Conservation (phyloP, 2,329 filamentous ascomycete genomes). For the Aureobasidium sp. region DNA sequence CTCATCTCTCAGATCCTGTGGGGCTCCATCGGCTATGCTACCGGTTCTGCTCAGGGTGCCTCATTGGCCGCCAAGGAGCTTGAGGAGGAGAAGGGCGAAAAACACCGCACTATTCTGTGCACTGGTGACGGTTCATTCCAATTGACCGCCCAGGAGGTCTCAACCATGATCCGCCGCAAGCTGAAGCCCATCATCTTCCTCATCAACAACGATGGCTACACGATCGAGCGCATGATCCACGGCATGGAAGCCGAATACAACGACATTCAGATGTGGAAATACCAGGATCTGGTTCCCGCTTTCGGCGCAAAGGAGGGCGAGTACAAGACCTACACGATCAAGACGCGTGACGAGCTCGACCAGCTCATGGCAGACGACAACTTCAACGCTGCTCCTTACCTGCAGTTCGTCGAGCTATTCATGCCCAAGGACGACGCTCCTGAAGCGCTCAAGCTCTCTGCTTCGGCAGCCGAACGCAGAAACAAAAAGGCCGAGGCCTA, state of each 20-base stretch:
- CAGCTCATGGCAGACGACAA: constrained; percentile 14
- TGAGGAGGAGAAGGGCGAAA: constrained; percentile 21
- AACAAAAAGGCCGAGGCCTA: constrained; percentile 3
- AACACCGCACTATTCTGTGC: constrained; percentile 55
- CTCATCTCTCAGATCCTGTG: constrained; percentile 44
- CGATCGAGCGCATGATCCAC: constrained; percentile 39
- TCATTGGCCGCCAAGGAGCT: constrained; percentile 18
- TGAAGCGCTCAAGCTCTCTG: constrained; percentile 9
- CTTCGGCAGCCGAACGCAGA: constrained; percentile 7
- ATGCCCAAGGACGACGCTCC: constrained; percentile 68
- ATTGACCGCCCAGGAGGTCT: constrained; percentile 55
- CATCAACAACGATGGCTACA: constrained; percentile 40
- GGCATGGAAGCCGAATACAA: constrained; percentile 54
- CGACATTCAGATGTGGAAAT: constrained; percentile 68
- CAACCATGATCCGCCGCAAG: constrained; percentile 47
- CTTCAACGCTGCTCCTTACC: constrained; percentile 36
- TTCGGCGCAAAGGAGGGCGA: constrained; percentile 52
- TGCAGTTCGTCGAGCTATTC: constrained; percentile 67
- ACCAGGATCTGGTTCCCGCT: constrained; percentile 52
- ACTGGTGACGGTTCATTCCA: constrained; percentile 83
- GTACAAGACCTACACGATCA: constrained; percentile 33
- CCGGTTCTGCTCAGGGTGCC: constrained; percentile 18
- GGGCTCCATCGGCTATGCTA: constrained; percentile 24
- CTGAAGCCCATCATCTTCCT: constrained; percentile 32
- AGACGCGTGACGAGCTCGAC: constrained; percentile 16